Evolutionary conservation across 257 asterid species (phyloP).

Genomic region (Marsdenia floribunda): DNA sequence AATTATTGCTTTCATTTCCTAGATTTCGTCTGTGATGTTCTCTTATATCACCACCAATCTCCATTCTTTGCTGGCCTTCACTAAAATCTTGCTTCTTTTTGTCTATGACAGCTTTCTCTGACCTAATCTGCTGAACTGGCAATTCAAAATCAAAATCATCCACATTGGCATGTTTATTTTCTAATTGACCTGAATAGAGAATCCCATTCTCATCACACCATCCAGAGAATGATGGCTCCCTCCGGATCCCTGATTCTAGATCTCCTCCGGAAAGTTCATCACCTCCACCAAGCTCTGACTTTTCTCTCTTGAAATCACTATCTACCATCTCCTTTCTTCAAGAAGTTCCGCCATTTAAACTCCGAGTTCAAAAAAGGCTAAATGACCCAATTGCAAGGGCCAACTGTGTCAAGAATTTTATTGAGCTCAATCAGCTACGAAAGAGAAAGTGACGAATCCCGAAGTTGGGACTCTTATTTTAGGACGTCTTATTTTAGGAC

Average conservation of each 20-base stretch:
- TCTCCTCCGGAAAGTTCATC: conserved; percentile 20
- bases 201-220: conserved; percentile 62
- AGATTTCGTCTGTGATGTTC: conserved; percentile 29
- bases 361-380: neutral
- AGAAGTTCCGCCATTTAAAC: conserved; percentile 5
- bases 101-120: conserved; percentile 30
- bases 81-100: conserved; percentile 22
- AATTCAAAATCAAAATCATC: conserved; percentile 50
- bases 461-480: neutral
- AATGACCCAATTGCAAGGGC: neutral
- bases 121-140: conserved; percentile 25
- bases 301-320: conserved; percentile 26
- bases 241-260: conserved; percentile 27
- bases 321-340: conserved; percentile 51
- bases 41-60: conserved; percentile 28
- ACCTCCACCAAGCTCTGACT: conserved; percentile 34
- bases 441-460: neutral
- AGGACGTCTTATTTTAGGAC: neutral
- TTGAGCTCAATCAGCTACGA: neutral
- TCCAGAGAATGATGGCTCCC: conserved; percentile 72
- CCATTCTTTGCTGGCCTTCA: conserved; percentile 45
- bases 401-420: neutral
- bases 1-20: conserved; percentile 34
- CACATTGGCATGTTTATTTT: conserved; percentile 20
- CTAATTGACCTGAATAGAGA: conserved; percentile 30